Base-by-base conservation (phyloP, 2,329 filamentous ascomycete genomes). In the Verruconis gallopava region DNA sequence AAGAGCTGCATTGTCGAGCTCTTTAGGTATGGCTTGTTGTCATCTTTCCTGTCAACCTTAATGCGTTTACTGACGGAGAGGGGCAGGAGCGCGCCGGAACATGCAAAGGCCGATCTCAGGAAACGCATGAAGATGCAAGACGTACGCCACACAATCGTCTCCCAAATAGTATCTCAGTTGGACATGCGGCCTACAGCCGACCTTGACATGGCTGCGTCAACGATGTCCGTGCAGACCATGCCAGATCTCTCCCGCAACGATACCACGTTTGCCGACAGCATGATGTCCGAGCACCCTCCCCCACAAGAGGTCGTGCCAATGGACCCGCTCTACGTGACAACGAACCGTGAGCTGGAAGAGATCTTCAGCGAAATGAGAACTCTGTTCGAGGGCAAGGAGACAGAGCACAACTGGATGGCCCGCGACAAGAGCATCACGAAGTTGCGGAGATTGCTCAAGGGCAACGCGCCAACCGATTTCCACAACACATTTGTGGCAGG, bases 381-480 rank as follows among this genome's bases (percentile, higher is more conserved):
- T 41, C 72, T 73, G 56, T 95, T 95, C 48, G 86, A 95, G 50
- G 88, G 88, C 40, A 85, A 72, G 56, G 89, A 96, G 63, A 77
- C 81, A 1, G 89, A 96, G 56, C 77, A 83, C 46, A 96, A 96
- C 55, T 96, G 89, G 89, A 59, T 84, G 52, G 79, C 81, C 50
- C 74, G 89, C 57, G 89, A 96, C 59, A 82, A 89, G 64, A 80
- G 75, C 54, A 72, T 86, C 28, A 72, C 72, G 5, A 88, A 82
- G 49, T 63, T 96, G 38, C 77, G 89, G 40, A 75, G 77, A 48
- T 71, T 95, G 19, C 75, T 85, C 39, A 83, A 81, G 46, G 89
- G 89, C 43, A 96, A 96, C 57, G 82, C 80, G 4, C 75, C 82
- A 1, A 71, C 73, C 19, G 85, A 93, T 48, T 94, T 81, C 52